These are phyloP conservation scores for Schizosaccharomyces octosporus DNA, from an alignment of 805 yeast genomes.

Conservation along the genomic window DNA sequence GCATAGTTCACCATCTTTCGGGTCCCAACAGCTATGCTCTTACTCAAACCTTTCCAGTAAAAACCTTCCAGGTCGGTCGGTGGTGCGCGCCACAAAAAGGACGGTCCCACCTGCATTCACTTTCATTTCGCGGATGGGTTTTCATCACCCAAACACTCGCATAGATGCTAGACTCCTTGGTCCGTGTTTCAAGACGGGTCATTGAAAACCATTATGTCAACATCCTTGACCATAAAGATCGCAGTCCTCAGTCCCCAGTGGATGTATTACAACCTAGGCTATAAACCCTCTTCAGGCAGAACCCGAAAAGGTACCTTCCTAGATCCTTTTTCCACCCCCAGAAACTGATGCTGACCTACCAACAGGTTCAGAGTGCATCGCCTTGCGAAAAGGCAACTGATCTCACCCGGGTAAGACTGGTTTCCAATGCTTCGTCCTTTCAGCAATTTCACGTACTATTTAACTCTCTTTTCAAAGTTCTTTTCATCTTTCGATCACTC, in stretches of 20 bases:
- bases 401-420: conserved; percentile 15
- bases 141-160: conserved; percentile 20
- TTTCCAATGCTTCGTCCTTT: conserved; percentile 20
- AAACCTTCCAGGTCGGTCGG: conserved; percentile 19
- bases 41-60: conserved; percentile 19
- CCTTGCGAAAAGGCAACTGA: conserved; percentile 12
- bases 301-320: conserved; percentile 15
- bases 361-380: conserved; percentile 7
- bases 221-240: conserved; percentile 15
- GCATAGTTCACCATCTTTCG: conserved; percentile 23
- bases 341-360: conserved; percentile 17
- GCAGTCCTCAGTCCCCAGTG: conserved; percentile 15
- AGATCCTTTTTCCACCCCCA: conserved; percentile 15
- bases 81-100: conserved; percentile 13
- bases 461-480: conserved; percentile 23
- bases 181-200: conserved; percentile 20
- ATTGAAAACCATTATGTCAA: conserved; percentile 16
- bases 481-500: conserved; percentile 24
- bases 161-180: conserved; percentile 21
- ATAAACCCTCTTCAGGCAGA: conserved; percentile 10
- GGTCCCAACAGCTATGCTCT: conserved; percentile 24
- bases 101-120: conserved; percentile 18
- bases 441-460: conserved; percentile 23
- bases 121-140: conserved; percentile 20
- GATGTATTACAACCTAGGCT: conserved; percentile 4